A percentile compares a stretch with the other conserved stretches of the same genome.
phyloP scores from a whole-genome alignment of 345 rosid genomes.

The Luvunga scandens region DNA sequence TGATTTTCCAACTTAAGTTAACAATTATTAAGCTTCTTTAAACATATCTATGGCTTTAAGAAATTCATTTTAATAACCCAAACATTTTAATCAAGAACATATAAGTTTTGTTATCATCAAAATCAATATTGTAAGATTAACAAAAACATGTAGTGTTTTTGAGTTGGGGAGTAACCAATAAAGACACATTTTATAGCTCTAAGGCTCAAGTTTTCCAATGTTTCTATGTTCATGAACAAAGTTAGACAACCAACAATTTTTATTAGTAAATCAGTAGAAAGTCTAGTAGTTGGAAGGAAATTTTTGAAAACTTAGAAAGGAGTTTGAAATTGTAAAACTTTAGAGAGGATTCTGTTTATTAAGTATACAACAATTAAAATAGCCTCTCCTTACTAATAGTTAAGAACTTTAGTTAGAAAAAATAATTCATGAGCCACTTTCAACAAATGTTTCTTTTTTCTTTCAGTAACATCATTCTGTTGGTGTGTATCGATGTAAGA shows the following conservation, averaged over 20 bases:
- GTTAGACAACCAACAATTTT: not conserved
- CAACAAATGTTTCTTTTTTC: not conserved
- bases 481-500: not conserved
- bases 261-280: too few species aligned
- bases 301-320: not conserved
- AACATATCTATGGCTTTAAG: too few species aligned
- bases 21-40: too few species aligned
- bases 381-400: not conserved
- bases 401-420: not conserved
- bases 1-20: too few species aligned
- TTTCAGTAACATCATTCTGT: not conserved
- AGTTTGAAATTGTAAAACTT: not conserved
- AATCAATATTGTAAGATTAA: too few species aligned
- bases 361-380: too few species aligned
- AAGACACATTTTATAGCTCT: not conserved
- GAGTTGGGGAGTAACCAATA: not conserved
- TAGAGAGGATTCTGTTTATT: not conserved
- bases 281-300: not conserved
- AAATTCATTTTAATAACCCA: too few species aligned
- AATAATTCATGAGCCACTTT: not conserved
- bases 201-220: not conserved
- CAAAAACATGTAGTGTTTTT: too few species aligned
- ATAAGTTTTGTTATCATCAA: too few species aligned
- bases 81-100: too few species aligned
- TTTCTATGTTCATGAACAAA: not conserved